These are phyloP conservation scores for Solanum neorickii DNA, from an alignment of 257 asterid species.

Conservation along the genomic window DNA sequence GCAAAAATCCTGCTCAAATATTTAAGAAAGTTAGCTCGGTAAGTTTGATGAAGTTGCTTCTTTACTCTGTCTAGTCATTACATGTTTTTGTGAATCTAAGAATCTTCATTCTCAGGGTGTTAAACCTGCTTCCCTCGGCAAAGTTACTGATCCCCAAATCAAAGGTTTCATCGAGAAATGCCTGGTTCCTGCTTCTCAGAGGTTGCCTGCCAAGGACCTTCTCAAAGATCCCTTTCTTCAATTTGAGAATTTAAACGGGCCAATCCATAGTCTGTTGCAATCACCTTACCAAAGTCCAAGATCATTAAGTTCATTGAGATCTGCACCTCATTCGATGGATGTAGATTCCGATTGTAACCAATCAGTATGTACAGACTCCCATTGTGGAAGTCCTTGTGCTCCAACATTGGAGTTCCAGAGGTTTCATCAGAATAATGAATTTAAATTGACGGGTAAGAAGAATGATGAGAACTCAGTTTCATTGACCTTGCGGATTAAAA, in stretches of 20 bases:
- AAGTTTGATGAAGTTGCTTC: slow-evolving; percentile 8
- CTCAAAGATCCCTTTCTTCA: slow-evolving; percentile 57
- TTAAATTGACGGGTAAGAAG: slow-evolving; percentile 49
- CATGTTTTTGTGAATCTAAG: background rate
- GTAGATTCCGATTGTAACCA: slow-evolving; percentile 47
- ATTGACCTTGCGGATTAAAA: slow-evolving; percentile 42
- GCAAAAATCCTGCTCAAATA: slow-evolving; percentile 74
- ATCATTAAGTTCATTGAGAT: slow-evolving; percentile 15
- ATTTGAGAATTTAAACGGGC: slow-evolving; percentile 16
- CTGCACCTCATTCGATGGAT: slow-evolving; percentile 53
- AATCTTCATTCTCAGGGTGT: slow-evolving; percentile 32
- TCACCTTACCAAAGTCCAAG: slow-evolving; percentile 25
- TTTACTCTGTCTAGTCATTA: background rate
- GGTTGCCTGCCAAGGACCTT: slow-evolving; percentile 66
- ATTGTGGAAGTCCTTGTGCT: slow-evolving; percentile 24
- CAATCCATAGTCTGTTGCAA: slow-evolving; percentile 12
- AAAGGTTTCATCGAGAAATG: slow-evolving; percentile 68
- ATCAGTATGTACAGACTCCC: slow-evolving; percentile 30
- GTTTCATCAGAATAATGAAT: slow-evolving; percentile 40
- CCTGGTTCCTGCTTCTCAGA: slow-evolving; percentile 44
- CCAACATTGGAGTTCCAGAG: slow-evolving; percentile 36
- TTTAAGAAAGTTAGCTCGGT: slow-evolving; percentile 57
- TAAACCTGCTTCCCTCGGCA: slow-evolving; percentile 59
- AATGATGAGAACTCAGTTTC: slow-evolving; percentile 39
- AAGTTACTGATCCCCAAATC: slow-evolving; percentile 34